Evolutionary conservation across 805 yeast genomes (phyloP), one percentile per base, ranked within the genome.

Genomic region (Suhomyces sp.): DNA sequence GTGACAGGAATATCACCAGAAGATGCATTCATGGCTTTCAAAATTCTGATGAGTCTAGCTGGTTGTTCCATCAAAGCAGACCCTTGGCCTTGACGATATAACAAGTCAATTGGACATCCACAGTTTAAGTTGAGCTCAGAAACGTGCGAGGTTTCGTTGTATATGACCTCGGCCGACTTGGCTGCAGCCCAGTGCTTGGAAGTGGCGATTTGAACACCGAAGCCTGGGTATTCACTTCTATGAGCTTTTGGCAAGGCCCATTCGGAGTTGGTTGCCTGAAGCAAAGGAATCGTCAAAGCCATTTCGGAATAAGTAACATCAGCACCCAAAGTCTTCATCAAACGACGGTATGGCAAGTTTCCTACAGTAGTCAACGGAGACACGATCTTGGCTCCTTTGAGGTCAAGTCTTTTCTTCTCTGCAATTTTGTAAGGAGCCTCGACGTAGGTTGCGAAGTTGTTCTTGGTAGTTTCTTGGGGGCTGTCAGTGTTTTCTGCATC

Each of bases 311-410:
- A 94, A 0, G 99, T 94, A 15, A 91, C 80, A 62, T 94, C 97
- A 10, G 96, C 96, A 15, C 97, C 97, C 33, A 90, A 70, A 1
- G 86, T 79, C 63, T 86, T 87, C 97, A 94, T 92, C 55, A 94
- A 78, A 61, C 98, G 81, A 69, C 99, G 86, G 72, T 83, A 94
- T 13, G 99, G 99, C 62, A 94, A 77, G 70, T 94, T 94, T 22
- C 99, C 99, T 5, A 94, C 99, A 0, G 99, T 94, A 33, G 99
- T 96, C 57, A 94, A 79, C 1, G 99, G 99, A 2, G 97, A 90
- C 6, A 94, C 86, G 54, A 94, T 90, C 70, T 91, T 91, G 58
- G 93, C 93, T 46, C 83, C 76, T 35, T 75, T 73, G 49, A 88
- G 78, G 64, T 91, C 75, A 47, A 94, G 65, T 52, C 72, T 78